These are phyloP conservation scores for Suillus hirtellus DNA, from an alignment of 768 basidiomycete genomes.

Conservation along the genomic window DNA sequence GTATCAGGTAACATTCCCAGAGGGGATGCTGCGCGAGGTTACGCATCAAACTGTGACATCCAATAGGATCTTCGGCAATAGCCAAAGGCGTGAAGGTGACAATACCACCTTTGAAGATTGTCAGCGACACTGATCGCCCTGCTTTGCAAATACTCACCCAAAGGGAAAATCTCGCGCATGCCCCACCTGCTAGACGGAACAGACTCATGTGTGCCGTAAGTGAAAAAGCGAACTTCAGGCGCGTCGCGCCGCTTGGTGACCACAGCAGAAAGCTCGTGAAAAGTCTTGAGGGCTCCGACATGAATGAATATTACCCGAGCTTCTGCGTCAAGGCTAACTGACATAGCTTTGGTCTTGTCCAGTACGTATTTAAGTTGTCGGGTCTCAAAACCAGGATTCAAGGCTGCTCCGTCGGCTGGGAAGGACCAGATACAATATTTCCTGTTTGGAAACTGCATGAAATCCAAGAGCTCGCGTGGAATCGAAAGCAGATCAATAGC, in stretches of 20 bases:
- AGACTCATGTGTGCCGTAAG: constrained; percentile 63
- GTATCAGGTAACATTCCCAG: constrained; percentile 69
- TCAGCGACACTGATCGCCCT: neutral
- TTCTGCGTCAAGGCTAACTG: constrained; percentile 39
- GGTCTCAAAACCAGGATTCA: constrained; percentile 43
- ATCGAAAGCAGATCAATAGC: constrained; percentile 40
- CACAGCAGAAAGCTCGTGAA: constrained; percentile 52
- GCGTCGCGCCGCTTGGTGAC: constrained; percentile 45
- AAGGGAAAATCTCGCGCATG: constrained; percentile 65
- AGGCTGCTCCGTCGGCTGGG: constrained; percentile 31
- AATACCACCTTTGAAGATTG: constrained; percentile 56
- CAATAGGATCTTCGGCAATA: constrained; percentile 53
- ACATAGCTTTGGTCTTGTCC: constrained; percentile 41
- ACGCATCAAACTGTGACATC: constrained; percentile 47
- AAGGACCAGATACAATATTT: constrained; percentile 52
- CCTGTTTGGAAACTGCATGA: constrained; percentile 39
- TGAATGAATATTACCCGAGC: constrained; percentile 65
- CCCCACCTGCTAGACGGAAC: constrained; percentile 57
- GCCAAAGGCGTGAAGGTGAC: constrained; percentile 69
- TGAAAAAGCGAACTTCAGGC: constrained; percentile 57
- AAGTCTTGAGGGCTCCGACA: constrained; percentile 49
- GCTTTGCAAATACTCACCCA: constrained; percentile 45
- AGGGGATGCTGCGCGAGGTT: constrained; percentile 59
- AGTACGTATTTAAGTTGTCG: constrained; percentile 44
- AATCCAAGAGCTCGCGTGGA: constrained; percentile 48